A percentile compares a stretch with the other conserved stretches of the same genome.
phyloP scores from a whole-genome alignment of 2,329 filamentous ascomycete species.

The Trichoderma gracile region DNA sequence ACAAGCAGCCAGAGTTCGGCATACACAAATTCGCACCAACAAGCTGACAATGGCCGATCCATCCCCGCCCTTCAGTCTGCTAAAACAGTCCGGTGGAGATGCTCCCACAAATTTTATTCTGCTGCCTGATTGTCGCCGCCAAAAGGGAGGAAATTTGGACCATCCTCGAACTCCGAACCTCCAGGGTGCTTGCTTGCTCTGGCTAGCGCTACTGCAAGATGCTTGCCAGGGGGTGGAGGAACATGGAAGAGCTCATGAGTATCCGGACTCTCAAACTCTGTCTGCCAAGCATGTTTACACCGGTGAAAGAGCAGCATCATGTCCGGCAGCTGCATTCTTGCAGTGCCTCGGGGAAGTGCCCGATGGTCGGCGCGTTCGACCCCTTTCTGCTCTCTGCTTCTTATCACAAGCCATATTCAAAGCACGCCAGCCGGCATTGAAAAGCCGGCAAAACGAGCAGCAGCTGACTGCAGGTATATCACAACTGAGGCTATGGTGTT shows the following conservation, averaged over 20 bases:
- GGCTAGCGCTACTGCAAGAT: conserved; percentile 12
- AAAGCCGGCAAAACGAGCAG: not conserved
- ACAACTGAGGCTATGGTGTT: not conserved
- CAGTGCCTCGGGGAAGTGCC: not conserved
- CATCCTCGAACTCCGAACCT: conserved; percentile 20
- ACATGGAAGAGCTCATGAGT: not conserved
- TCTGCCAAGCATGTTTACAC: not conserved
- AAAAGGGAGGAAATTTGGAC: conserved; percentile 2
- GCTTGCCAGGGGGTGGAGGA: conserved; percentile 11
- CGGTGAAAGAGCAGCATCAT: not conserved
- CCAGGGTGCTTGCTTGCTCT: not conserved
- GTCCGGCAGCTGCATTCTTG: not conserved
- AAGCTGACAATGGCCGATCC: conserved; percentile 9
- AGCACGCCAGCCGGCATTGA: not conserved
- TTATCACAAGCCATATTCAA: not conserved
- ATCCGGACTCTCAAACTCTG: too few species aligned
- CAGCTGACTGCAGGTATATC: not conserved
- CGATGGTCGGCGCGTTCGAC: not conserved
- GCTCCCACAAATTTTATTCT: conserved; percentile 27
- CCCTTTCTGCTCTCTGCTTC: not conserved
- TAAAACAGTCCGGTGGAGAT: conserved; percentile 16
- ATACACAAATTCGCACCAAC: not conserved
- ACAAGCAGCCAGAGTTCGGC: not conserved
- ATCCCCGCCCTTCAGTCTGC: not conserved
- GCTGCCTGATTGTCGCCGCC: conserved; percentile 27